phyloP scores from a whole-genome alignment of 345 rosid species.

The Camelina hispida region DNA sequence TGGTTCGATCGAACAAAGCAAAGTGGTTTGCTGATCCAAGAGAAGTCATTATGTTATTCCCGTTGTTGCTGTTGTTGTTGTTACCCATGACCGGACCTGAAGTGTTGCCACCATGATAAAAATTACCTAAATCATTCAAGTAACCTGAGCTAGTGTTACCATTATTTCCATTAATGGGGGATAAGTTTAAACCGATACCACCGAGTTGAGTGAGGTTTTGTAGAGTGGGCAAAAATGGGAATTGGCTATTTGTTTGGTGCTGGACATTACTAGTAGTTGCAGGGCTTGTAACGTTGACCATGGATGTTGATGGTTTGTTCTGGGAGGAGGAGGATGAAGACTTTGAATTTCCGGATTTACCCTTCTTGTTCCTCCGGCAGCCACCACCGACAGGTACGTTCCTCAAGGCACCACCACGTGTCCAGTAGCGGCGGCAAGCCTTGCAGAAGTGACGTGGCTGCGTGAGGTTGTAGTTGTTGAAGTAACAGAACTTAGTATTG shows the following conservation, averaged over 20 bases:
- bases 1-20: constrained; percentile 38
- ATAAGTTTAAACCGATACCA: constrained; percentile 45
- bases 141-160: constrained; percentile 40
- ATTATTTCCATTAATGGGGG: constrained; percentile 38
- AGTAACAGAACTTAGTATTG: constrained; percentile 48
- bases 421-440: constrained; percentile 51
- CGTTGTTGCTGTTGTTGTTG: constrained; percentile 13
- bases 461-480: constrained; percentile 48
- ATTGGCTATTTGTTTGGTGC: constrained; percentile 32
- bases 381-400: constrained; percentile 50
- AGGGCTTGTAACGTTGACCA: constrained; percentile 38
- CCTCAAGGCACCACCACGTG: constrained; percentile 48
- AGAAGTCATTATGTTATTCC: constrained; percentile 38
- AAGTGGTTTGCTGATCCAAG: constrained; percentile 40
- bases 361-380: constrained; percentile 47
- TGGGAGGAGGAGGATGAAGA: constrained; percentile 37
- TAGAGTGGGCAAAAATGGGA: constrained; percentile 40
- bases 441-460: constrained; percentile 51
- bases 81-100: constrained; percentile 34
- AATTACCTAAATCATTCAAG: constrained; percentile 37
- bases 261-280: constrained; percentile 28
- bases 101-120: constrained; percentile 39
- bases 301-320: constrained; percentile 41
- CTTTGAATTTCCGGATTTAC: constrained; percentile 42
- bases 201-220: constrained; percentile 47